phyloP scores from a whole-genome alignment of 1,284 basidiomycete species.

The Cutaneotrichosporon cavernicola region DNA sequence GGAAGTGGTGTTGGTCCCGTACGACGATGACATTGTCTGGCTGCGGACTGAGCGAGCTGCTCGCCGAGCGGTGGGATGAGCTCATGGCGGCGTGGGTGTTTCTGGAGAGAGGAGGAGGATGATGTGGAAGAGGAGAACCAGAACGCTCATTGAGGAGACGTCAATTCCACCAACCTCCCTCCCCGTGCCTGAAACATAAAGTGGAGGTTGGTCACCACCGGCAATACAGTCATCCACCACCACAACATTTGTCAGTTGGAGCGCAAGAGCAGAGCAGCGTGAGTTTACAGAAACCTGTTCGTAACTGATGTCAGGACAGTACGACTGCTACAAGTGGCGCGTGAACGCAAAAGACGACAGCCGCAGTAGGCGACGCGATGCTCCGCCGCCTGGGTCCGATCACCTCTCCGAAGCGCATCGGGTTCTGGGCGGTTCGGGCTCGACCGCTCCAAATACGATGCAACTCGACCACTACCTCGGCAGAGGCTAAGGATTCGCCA shows the following conservation, averaged over 20 bases:
- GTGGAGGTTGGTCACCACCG: conserved; percentile 10
- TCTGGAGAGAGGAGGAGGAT: background rate
- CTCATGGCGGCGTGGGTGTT: conserved; percentile 3
- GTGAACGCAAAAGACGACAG: background rate
- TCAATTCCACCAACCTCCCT: background rate
- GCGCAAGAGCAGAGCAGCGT: background rate
- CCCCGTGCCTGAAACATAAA: conserved; percentile 7
- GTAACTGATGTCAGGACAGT: background rate
- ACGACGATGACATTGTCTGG: conserved; percentile 35
- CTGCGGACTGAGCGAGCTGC: conserved; percentile 24
- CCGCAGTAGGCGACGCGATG: conserved; percentile 2
- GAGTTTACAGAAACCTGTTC: background rate
- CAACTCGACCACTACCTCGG: background rate
- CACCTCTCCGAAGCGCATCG: conserved; percentile 3
- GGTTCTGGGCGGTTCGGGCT: conserved; percentile 8
- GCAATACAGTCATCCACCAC: background rate
- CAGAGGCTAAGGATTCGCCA: background rate
- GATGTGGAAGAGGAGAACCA: background rate
- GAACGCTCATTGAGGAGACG: background rate
- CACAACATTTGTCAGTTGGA: background rate
- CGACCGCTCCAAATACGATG: background rate
- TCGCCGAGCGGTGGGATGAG: conserved; percentile 1
- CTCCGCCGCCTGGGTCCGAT: conserved; percentile 17
- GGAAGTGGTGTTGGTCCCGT: conserved; percentile 29
- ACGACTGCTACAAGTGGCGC: background rate